Percentiles rank a stretch among this genome's conserved stretches.
Evolutionary conservation across 192 early-diverging fungal species (phyloP).

Genomic region (Kickxella alabastrina): DNA sequence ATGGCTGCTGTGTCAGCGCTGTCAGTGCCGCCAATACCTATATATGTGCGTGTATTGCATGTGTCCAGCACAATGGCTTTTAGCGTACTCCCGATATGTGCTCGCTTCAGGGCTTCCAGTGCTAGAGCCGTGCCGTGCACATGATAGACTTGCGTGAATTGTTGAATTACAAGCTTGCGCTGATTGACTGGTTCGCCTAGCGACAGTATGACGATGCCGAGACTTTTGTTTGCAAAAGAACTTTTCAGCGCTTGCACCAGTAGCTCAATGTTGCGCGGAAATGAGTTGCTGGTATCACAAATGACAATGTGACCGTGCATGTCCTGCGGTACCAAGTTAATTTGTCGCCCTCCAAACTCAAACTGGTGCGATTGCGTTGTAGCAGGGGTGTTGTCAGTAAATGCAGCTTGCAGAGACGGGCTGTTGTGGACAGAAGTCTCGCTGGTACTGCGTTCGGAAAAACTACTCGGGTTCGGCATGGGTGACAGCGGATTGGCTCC

Average conservation of each 20-base stretch:
- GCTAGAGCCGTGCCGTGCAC: conserved; percentile 45
- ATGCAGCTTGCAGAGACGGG: neutral
- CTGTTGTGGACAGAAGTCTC: neutral
- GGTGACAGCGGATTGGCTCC: no score
- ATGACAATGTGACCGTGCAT: conserved; percentile 38
- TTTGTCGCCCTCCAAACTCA: no score
- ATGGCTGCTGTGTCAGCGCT: conserved; percentile 41
- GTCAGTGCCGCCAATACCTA: neutral
- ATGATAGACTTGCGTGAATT: conserved; percentile 30
- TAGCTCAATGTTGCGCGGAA: conserved; percentile 47
- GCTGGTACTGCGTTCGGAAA: conserved; percentile 6
- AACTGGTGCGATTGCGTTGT: no score
- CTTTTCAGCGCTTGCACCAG: conserved; percentile 41
- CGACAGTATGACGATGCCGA: conserved; percentile 40
- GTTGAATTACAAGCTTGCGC: conserved; percentile 10
- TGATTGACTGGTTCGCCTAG: conserved; percentile 9
- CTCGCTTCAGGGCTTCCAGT: conserved; percentile 28
- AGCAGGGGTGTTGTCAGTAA: no score
- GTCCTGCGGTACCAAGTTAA: conserved; percentile 13
- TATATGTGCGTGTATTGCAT: conserved; percentile 3
- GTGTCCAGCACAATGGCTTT: conserved; percentile 40
- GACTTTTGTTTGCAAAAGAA: conserved; percentile 29
- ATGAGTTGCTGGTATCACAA: conserved; percentile 33
- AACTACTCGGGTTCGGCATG: conserved; percentile 21
- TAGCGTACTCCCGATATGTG: conserved; percentile 32